Conservation (phyloP, 1,284 basidiomycete species). For the Ganoderma leucocontextum region DNA sequence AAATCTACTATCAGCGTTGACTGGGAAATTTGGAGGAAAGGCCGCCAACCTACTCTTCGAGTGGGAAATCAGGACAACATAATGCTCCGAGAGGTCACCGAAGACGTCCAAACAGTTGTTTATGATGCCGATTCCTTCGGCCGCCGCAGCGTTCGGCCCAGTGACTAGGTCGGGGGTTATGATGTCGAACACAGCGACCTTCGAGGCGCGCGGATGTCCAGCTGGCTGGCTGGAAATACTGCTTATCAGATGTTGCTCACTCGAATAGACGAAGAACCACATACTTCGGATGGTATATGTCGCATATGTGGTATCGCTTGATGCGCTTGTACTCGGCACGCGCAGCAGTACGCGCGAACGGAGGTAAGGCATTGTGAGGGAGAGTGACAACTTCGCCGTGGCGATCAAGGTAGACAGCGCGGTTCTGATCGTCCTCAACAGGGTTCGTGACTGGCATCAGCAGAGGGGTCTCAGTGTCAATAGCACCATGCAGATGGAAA, state of each 20-base stretch:
- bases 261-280: constrained; percentile 25
- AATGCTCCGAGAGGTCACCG: constrained; percentile 68
- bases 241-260: not conserved
- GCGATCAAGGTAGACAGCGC: constrained; percentile 81
- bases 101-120: constrained; percentile 74
- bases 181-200: constrained; percentile 82
- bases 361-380: constrained; percentile 80
- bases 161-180: constrained; percentile 73
- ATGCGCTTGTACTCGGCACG: constrained; percentile 79
- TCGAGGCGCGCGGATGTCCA: constrained; percentile 75
- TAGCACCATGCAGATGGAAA: constrained; percentile 90
- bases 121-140: constrained; percentile 74
- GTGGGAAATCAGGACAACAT: constrained; percentile 80
- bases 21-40: not conserved
- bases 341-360: constrained; percentile 88
- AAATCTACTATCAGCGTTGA: not conserved
- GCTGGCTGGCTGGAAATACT: constrained; percentile 55
- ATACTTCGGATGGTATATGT: constrained; percentile 74
- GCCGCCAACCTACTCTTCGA: constrained; percentile 61
- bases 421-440: constrained; percentile 63
- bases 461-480: constrained; percentile 86
- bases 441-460: constrained; percentile 76
- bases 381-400: constrained; percentile 85
- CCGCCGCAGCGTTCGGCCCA: constrained; percentile 70
- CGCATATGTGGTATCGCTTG: constrained; percentile 89